Conservation (phyloP, 768 basidiomycete genomes). For the Tylopilus vinaceipallidus region DNA sequence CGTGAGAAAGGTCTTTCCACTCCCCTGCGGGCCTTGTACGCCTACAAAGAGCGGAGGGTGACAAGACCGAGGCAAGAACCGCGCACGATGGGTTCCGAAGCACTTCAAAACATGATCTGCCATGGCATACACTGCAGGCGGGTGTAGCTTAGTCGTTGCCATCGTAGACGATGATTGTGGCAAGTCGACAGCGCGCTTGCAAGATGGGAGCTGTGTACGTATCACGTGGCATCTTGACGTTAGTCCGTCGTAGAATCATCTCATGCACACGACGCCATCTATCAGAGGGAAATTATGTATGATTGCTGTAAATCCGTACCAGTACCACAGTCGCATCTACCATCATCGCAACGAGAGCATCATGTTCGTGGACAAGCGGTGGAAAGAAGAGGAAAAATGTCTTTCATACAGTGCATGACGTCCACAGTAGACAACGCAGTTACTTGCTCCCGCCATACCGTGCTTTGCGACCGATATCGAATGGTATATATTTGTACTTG, state of each 20-base stretch:
- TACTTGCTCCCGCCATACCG: slow-evolving; percentile 70
- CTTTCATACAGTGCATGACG: slow-evolving; percentile 3
- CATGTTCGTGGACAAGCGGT: slow-evolving; percentile 8
- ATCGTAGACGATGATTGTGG: slow-evolving; percentile 7
- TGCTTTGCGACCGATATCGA: slow-evolving; percentile 92
- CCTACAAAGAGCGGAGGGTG: slow-evolving; percentile 74
- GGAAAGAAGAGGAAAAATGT: slow-evolving; percentile 5
- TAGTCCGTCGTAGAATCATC: too few relatives aligned
- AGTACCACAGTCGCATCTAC: slow-evolving; percentile 22
- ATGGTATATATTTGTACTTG: slow-evolving; percentile 96
- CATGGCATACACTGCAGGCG: slow-evolving; percentile 39
- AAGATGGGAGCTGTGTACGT: background rate
- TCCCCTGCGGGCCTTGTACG: slow-evolving; percentile 92
- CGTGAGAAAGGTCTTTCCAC: slow-evolving; percentile 85
- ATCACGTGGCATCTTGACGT: slow-evolving; percentile 18
- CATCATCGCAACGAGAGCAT: slow-evolving; percentile 13
- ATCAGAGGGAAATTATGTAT: slow-evolving; percentile 24
- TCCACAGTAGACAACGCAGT: background rate
- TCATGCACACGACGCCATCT: too few relatives aligned
- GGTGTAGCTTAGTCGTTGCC: slow-evolving; percentile 12
- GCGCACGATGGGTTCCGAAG: slow-evolving; percentile 32
- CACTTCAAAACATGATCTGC: slow-evolving; percentile 38
- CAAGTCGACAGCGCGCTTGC: background rate
- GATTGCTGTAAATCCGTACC: slow-evolving; percentile 30
- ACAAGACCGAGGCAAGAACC: background rate